Percentiles rank a stretch among this genome's conserved stretches.
These are phyloP conservation scores for Penicillium angulare DNA, from an alignment of 495 filamentous ascomycete species.

Conservation along the genomic window DNA sequence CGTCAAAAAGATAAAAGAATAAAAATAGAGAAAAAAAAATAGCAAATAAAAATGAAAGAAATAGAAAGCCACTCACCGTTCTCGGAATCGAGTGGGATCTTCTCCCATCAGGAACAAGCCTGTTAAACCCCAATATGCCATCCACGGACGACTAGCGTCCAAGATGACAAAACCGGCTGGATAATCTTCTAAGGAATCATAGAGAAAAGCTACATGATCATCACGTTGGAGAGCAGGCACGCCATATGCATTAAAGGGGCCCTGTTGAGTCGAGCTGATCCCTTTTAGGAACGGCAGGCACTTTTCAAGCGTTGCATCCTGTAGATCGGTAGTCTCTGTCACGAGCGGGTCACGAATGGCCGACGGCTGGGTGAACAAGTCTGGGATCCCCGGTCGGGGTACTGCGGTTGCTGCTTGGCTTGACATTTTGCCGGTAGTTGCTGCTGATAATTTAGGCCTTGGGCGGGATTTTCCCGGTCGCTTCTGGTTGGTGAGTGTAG, in stretches of 20 bases:
- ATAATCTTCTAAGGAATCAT: constrained; percentile 60
- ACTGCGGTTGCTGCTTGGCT: no score
- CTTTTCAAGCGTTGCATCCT: constrained; percentile 62
- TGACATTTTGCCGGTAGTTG: constrained; percentile 8
- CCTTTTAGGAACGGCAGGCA: constrained; percentile 68
- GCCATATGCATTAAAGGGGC: constrained; percentile 62
- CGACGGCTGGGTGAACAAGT: constrained; percentile 62
- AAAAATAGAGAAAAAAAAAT: constrained; percentile 3
- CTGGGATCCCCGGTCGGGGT: constrained; percentile 51
- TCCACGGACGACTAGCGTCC: constrained; percentile 88
- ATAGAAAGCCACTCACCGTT: constrained; percentile 46
- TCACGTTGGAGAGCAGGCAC: constrained; percentile 69
- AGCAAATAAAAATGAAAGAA: constrained; percentile 1
- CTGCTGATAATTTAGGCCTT: constrained; percentile 1
- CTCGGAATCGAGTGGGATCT: constrained; percentile 67
- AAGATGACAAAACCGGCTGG: constrained; percentile 63
- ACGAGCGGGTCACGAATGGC: constrained; percentile 63
- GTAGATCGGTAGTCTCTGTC: constrained; percentile 66
- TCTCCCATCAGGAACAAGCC: constrained; percentile 71
- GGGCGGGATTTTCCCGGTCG: not conserved
- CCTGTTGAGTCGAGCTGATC: constrained; percentile 35
- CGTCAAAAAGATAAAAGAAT: not conserved
- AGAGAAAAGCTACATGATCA: constrained; percentile 74
- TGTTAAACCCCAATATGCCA: constrained; percentile 85
- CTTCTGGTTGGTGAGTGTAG: constrained; percentile 9